Base-by-base conservation (phyloP, 306 rosid species). In the Prunus mume region DNA sequence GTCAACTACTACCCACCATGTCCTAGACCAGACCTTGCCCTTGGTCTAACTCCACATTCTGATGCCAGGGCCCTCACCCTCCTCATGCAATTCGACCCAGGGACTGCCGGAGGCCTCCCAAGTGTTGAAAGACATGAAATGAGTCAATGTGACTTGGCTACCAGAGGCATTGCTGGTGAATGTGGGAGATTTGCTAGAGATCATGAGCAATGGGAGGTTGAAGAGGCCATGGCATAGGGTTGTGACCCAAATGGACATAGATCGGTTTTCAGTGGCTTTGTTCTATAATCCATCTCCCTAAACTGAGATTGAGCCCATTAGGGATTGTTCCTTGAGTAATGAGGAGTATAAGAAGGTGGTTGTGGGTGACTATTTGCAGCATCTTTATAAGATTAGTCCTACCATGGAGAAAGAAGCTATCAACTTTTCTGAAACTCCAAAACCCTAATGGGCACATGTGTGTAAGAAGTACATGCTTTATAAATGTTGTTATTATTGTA, bases 1-100 rank as follows among this genome's bases (percentile, higher is more conserved):
- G 75, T 71, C 63, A 71, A 71, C 49, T 71, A 71, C 64, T 71
- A 71, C 50, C 75, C 75, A 30, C 64, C 75, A 52, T 71, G 75
- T 20, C 64, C 75, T 9, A 30, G 64, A 43, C 64, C 75, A 30
- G 50, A 71, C 30, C 64, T 17, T 51, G 20, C 64, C n/a, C 74
- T 70, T 1, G 63, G 74, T 19, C 4, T 28, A 70, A 70, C 74
- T 52, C 74, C 63, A 32, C 74, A 70, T 24, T 28, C 75, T 6
- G 64, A 71, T 54, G 50, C 75, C 75, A 71, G 75, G 19, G 64
- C 64, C 75, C 75, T 71, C 28, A 71, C 75, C 11, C 64, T 71
- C n/a, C 75, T 71, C 7, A 15, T 54, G 57, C 75, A 52, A n/a
- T 71, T 71, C 6, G 20, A 51, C 41, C 27, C 50, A 22, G n/a